Base-by-base conservation (phyloP, 108 stramenopile genomes). In the Cyclotella kingstonii region DNA sequence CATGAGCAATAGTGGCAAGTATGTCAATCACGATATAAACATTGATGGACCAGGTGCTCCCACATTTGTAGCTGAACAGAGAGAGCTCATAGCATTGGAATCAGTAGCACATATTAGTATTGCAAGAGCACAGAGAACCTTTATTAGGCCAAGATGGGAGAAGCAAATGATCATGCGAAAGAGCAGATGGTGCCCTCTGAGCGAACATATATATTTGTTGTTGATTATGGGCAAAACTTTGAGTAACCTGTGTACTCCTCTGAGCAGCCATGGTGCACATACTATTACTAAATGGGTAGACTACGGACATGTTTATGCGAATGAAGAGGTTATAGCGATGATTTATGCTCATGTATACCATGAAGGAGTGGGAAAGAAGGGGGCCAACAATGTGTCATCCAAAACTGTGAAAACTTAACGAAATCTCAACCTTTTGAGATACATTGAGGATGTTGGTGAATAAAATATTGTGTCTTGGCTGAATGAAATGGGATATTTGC, bases 141-240 rank as follows among this genome's bases (percentile, higher is more conserved):
- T n/a, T n/a, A n/a, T n/a, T n/a, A n/a, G n/a, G 41, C 47, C 65
- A 5, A 4, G 33, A 12, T 5, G 14, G 9, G 45, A 66, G 34
- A 23, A 55, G 17, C 5, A 5, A 1, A 5, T 3, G 27, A 8
- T 8, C 18, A 66, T 57, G 27, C 54, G 0, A n/a, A 54, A 18
- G 23, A 4, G 33, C 43, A 12, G 43, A 46, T 8, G 12, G 26
- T 1, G 47, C 29, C 19, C 0, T 19, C 30, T 6, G 43, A 2
- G 27, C 25, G 9, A 45, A 51, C 15, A 54, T 28, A 0, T 57
- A 31, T 19, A 43, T 60, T n/a, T n/a, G n/a, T n/a, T 5, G 46
- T 42, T 27, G 64, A 73, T 21, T 66, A 58, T 22, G 64, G 57
- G 1, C n/a, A 74, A 30, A 68, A 68, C 35, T 51, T 74, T 48